Percentiles rank a stretch among this genome's conserved stretches.
Conservation (phyloP, 306 rosid species). For the Astragalus membranaceus region DNA sequence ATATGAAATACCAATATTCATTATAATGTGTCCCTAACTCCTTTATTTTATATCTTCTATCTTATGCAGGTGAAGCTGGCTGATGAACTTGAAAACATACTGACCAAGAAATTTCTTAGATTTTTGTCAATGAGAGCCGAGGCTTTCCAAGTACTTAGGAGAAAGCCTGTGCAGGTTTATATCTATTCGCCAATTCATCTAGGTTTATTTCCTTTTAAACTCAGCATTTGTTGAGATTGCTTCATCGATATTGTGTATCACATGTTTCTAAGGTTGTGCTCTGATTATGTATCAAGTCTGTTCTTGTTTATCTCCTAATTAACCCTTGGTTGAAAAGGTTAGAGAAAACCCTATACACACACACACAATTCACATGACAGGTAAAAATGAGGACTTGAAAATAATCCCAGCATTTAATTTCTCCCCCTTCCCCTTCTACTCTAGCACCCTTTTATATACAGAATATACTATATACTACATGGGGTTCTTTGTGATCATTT, state of each 20-base stretch:
- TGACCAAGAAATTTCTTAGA: slow-evolving; percentile 89
- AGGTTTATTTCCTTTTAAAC: neutral
- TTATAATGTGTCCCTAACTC: neutral
- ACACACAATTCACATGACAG: too few relatives aligned
- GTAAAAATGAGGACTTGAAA: too few relatives aligned
- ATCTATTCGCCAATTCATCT: slow-evolving; percentile 7
- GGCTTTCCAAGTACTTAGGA: slow-evolving; percentile 92
- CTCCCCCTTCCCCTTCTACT: neutral
- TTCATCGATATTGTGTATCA: slow-evolving; percentile 10
- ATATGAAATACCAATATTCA: neutral
- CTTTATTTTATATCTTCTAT: slow-evolving; percentile 4
- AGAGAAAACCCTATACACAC: too few relatives aligned
- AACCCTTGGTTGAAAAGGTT: too few relatives aligned
- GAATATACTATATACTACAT: neutral
- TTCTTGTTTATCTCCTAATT: too few relatives aligned
- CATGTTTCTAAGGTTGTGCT: slow-evolving; percentile 3
- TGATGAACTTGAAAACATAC: slow-evolving; percentile 96
- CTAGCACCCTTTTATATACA: neutral
- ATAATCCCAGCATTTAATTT: too few relatives aligned
- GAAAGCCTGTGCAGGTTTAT: slow-evolving; percentile 94
- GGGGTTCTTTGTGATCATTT: neutral
- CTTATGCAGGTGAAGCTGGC: slow-evolving; percentile 80
- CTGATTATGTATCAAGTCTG: neutral
- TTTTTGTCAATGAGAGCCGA: slow-evolving; percentile 98
- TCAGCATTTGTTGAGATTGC: slow-evolving; percentile 7